phyloP scores from a whole-genome alignment of 768 basidiomycete species.

The Rhodotorula taiwanensis region DNA sequence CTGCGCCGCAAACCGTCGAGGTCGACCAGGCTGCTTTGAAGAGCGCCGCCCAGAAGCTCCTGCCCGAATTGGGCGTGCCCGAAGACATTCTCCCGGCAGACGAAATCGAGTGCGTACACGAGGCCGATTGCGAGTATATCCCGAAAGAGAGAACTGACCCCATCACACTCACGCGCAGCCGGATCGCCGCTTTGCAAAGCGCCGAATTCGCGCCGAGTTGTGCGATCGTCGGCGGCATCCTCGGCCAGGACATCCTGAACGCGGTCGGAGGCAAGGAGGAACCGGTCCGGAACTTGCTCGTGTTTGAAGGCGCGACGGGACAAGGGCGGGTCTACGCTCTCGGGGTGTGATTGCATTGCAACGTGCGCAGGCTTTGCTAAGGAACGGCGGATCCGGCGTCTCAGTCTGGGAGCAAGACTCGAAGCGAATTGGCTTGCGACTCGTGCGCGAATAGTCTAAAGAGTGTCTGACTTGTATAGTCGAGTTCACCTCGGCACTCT shows the following conservation, averaged over 20 bases:
- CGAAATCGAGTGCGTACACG: slow-evolving; percentile 22
- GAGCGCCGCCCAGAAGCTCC: slow-evolving; percentile 36
- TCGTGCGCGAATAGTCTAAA: too few relatives aligned
- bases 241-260: slow-evolving; percentile 91
- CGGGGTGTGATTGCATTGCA: slow-evolving; percentile 16
- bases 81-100: slow-evolving; percentile 17
- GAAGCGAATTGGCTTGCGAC: too few relatives aligned
- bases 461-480: too few relatives aligned
- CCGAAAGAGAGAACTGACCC: too few relatives aligned
- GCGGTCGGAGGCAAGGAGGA: slow-evolving; percentile 81
- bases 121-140: neutral
- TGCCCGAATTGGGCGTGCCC: neutral
- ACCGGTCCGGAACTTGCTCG: slow-evolving; percentile 85
- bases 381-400: too few relatives aligned
- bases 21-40: slow-evolving; percentile 43
- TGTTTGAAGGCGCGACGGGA: slow-evolving; percentile 77
- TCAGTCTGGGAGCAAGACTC: too few relatives aligned
- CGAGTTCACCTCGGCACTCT: too few relatives aligned
- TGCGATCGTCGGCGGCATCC: slow-evolving; percentile 87
- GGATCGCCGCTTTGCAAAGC: slow-evolving; percentile 60
- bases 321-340: slow-evolving; percentile 55
- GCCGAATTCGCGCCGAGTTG: slow-evolving; percentile 89
- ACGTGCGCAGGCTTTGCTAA: too few relatives aligned
- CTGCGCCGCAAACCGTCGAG: slow-evolving; percentile 45
- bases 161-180: too few relatives aligned